Conservation (phyloP, 345 rosid genomes). For the Nephelium lappaceum region DNA sequence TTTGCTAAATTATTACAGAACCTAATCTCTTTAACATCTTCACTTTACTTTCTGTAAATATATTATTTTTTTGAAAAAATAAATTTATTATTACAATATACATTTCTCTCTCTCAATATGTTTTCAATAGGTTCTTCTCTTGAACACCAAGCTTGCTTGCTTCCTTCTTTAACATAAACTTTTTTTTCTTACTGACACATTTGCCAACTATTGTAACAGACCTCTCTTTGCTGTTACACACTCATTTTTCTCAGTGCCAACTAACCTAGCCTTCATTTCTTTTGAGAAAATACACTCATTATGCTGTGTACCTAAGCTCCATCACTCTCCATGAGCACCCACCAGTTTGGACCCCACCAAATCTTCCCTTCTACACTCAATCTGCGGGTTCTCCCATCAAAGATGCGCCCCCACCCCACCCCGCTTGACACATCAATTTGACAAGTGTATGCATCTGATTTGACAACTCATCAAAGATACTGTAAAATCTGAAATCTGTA, state of each 20-base stretch:
- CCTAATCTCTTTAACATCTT: constrained; percentile 31
- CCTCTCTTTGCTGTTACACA: constrained; percentile 80
- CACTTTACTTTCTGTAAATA: constrained; percentile 28
- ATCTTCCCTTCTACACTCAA: constrained; percentile 22
- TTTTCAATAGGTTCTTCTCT: constrained; percentile 60
- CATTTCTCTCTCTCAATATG: constrained; percentile 1
- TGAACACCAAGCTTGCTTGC: constrained; percentile 66
- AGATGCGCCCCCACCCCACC: not conserved
- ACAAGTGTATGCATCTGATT: constrained; percentile 23
- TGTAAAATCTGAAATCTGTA: not conserved
- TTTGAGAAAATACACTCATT: constrained; percentile 30
- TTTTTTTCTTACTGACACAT: constrained; percentile 60
- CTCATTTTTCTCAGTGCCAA: constrained; percentile 62
- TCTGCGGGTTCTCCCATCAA: constrained; percentile 15
- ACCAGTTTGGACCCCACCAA: constrained; percentile 33
- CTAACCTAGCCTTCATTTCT: constrained; percentile 49
- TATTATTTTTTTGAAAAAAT: no score
- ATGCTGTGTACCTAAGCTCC: constrained; percentile 38
- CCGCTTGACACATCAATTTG: not conserved
- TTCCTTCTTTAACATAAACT: constrained; percentile 42
- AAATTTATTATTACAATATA: constrained; percentile 19
- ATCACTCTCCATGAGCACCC: constrained; percentile 41
- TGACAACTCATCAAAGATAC: constrained; percentile 16
- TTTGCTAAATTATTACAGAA: constrained; percentile 62
- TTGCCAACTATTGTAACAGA: constrained; percentile 75